Percentiles rank a stretch among this genome's conserved stretches.
phyloP scores from a whole-genome alignment of 345 rosid genomes.

The Rubroshorea leprosula region DNA sequence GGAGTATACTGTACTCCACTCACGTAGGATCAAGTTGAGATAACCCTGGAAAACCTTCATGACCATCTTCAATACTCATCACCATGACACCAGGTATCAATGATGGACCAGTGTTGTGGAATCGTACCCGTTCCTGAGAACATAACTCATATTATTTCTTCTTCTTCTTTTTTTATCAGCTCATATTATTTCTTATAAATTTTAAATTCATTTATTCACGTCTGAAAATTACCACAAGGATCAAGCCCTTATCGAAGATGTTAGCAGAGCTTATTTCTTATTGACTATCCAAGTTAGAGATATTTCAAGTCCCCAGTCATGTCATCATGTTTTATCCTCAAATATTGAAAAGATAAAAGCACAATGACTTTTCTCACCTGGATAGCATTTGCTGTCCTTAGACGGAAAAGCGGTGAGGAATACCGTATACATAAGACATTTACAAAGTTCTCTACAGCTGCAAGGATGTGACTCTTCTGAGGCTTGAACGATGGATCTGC shows the following conservation, averaged over 20 bases:
- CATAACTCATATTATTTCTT: no score
- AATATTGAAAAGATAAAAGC: background rate
- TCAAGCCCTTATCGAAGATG: no score
- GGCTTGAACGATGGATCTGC: constrained; percentile 88
- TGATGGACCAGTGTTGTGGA: constrained; percentile 73
- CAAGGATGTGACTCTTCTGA: constrained; percentile 61
- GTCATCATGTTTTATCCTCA: no score
- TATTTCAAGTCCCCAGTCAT: no score
- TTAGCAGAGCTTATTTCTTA: no score
- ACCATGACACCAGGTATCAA: constrained; percentile 70
- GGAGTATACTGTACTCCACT: constrained; percentile 19
- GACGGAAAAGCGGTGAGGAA: constrained; percentile 86
- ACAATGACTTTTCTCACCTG: constrained; percentile 45
- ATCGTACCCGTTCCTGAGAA: constrained; percentile 56
- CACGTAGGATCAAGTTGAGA: constrained; percentile 70
- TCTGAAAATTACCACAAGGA: no score
- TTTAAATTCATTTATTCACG: background rate
- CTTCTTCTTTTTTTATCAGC: background rate
- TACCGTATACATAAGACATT: constrained; percentile 68
- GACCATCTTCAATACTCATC: constrained; percentile 89
- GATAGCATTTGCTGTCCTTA: constrained; percentile 64
- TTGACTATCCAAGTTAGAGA: no score
- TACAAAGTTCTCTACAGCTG: constrained; percentile 60
- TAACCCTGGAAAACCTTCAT: constrained; percentile 47
- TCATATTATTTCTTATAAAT: background rate